Base-by-base conservation (phyloP, 257 asterid species). In the Prunella vulgaris region DNA sequence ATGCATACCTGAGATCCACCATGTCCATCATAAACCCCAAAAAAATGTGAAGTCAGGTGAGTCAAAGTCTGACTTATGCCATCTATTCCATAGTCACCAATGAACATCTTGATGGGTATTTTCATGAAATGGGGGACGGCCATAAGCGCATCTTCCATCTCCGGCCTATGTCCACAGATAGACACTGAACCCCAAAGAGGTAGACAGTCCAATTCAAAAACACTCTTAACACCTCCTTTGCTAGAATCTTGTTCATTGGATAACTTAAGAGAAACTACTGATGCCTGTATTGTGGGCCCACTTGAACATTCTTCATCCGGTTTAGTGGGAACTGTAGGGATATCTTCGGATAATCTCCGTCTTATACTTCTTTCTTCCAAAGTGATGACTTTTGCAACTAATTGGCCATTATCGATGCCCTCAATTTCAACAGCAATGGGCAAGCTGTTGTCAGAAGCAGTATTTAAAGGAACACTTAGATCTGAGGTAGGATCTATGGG, bases 11-110 rank as follows among this genome's bases (percentile, higher is more conserved):
- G 95, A 71, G 86, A 79, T 78, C 97, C 97, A 72, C 96, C 97
- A 69, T 91, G 97, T 60, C 97, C 97, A 77, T 91, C 97, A 42
- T 89, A 91, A 20, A 91, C 96, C 64, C 95, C 96, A 17, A 84
- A 89, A 68, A 89, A 91, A 78, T 91, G 97, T n/a, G 93, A 84
- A 44, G 95, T 87, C 69, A 91, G 66, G 69, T 91, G 93, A 73
- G 80, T 84, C 78, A 89, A 78, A 5, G 78, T 80, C 75, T 74
- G 87, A 75, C 84, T 83, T 51, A 87, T 78, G 60, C 85, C 90
- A 35, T 86, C 86, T 12, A 82, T 66, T 40, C 76, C 78, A 68
- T 38, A 77, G 28, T 84, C 86, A 69, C 89, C 91, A 49, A 87
- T 74, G 70, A 91, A 81, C 96, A 91, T 81, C 76, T 87, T 73